A percentile compares a stretch with the other conserved stretches of the same genome.
Conservation (phyloP, 1,139 yeast species). For the Pichiaceae sp. region DNA sequence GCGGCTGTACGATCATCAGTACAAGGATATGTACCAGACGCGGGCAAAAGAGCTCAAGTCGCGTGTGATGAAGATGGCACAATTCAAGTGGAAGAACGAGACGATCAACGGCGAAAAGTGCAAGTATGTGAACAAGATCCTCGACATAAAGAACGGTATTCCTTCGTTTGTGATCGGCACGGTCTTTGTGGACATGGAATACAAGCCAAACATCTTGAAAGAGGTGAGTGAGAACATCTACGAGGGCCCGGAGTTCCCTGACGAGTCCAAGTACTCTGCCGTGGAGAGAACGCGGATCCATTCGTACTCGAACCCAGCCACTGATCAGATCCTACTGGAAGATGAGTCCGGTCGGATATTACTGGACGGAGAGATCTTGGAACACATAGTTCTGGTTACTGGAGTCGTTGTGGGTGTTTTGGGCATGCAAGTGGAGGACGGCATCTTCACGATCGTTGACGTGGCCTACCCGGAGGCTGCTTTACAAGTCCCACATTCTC, state of each 20-base stretch:
- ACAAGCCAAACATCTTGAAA: slow-evolving; percentile 74
- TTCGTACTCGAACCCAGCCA: slow-evolving; percentile 45
- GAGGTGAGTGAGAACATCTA: slow-evolving; percentile 64
- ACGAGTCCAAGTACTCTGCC: slow-evolving; percentile 13
- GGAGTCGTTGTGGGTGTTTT: slow-evolving; percentile 81
- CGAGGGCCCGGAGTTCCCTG: slow-evolving; percentile 35
- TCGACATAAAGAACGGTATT: slow-evolving; percentile 64
- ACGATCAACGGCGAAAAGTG: slow-evolving; percentile 31
- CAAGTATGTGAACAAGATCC: slow-evolving; percentile 49
- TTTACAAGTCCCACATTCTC: slow-evolving; percentile 39
- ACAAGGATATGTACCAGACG: slow-evolving; percentile 62
- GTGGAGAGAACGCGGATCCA: slow-evolving; percentile 22
- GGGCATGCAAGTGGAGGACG: slow-evolving; percentile 81
- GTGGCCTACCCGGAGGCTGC: slow-evolving; percentile 60
- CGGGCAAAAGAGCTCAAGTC: slow-evolving; percentile 49
- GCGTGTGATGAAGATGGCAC: slow-evolving; percentile 43
- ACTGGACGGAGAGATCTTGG: slow-evolving; percentile 52
- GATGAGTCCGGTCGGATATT: slow-evolving; percentile 90
- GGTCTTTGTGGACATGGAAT: slow-evolving; percentile 72
- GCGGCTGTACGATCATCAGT: slow-evolving; percentile 61
- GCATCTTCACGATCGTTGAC: slow-evolving; percentile 80
- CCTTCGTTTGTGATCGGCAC: slow-evolving; percentile 92
- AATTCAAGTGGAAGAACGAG: slow-evolving; percentile 43
- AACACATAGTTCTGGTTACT: slow-evolving; percentile 55
- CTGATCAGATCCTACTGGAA: slow-evolving; percentile 66